Conservation (phyloP, 768 basidiomycete genomes). For the Harrya chromipes region DNA sequence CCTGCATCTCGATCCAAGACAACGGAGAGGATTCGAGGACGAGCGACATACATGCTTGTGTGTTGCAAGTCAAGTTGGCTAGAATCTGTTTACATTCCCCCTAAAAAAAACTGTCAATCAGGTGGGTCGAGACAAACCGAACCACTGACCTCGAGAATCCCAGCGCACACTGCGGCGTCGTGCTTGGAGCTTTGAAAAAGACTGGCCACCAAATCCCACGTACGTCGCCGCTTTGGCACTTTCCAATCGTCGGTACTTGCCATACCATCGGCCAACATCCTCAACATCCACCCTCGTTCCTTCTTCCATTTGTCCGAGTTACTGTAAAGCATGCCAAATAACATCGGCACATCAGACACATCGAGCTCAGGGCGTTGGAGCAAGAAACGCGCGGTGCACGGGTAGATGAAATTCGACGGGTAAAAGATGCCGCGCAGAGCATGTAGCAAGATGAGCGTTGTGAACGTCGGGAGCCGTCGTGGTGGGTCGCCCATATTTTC, state of each 20-base stretch:
- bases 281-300: conserved; percentile 87
- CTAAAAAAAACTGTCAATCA: background rate
- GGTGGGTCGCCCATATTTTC: conserved; percentile 48
- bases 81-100: conserved; percentile 48
- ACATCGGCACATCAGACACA: conserved; percentile 79
- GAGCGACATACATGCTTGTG: conserved; percentile 66
- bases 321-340: conserved; percentile 87
- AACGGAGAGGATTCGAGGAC: conserved; percentile 70
- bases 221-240: conserved; percentile 74
- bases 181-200: conserved; percentile 65
- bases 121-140: background rate
- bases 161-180: conserved; percentile 50
- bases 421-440: conserved; percentile 80
- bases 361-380: conserved; percentile 87
- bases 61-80: conserved; percentile 68
- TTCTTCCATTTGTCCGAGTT: conserved; percentile 76
- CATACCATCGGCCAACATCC: conserved; percentile 81
- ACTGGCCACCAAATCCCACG: conserved; percentile 85
- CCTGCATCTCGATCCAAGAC: conserved; percentile 80
- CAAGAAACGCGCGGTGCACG: conserved; percentile 81
- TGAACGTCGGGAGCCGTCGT: conserved; percentile 68
- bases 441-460: conserved; percentile 80
- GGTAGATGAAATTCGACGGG: conserved; percentile 86
- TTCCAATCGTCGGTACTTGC: conserved; percentile 75
- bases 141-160: conserved; percentile 63